Evolutionary conservation across 2,329 filamentous ascomycete species (phyloP), one percentile per base, ranked within the genome.

Genomic region (Epichloe typhina): DNA sequence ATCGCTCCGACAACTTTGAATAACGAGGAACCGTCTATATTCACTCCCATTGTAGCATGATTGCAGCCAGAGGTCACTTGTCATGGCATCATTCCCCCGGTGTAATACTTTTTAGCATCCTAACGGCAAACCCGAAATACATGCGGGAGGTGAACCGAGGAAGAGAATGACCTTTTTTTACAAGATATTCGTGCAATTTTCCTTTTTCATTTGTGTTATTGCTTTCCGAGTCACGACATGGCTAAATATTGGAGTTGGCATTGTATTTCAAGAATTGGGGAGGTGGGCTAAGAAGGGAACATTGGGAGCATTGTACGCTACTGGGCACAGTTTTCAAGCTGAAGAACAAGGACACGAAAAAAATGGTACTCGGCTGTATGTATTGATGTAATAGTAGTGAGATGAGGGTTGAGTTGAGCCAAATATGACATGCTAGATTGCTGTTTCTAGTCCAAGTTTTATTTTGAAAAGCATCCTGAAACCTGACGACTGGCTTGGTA

Each of bases 1-100:
- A 98, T 67, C 77, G 89, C 61, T 81, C 81, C 56, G 91, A 98
- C 72, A 91, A 90, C 66, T 95, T 98, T 72, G 91, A 88, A 60
- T 97, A 78, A 75, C 12, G 15, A 11, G 15, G 8, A 19, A 19
- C 35, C 12, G 35, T 35, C 13, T 36, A 42, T 21, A 42, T 21
- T 31, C 36, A 11, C 12, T 37, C 21, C 9, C 38, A 15, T 6
- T 23, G 17, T 15, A 15, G 3, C 17, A 40, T 23, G 12, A 11
- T 12, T 11, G 39, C 26, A 31, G 26, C 17, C 11, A 15, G n/a
- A 15, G 39, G 5, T 13, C 8, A 31, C 31, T 9, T 9, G 26
- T 31, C 8, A 31, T 31, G 31, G 31, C 31, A 31, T 31, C 8
- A 31, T 31, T 9, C 1, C 31, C 8, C 31, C 8, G 8, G 9